Evolutionary conservation across 805 yeast species (phyloP), one percentile per base, ranked within the genome.

Genomic region (Middelhovenomyces tepae): DNA sequence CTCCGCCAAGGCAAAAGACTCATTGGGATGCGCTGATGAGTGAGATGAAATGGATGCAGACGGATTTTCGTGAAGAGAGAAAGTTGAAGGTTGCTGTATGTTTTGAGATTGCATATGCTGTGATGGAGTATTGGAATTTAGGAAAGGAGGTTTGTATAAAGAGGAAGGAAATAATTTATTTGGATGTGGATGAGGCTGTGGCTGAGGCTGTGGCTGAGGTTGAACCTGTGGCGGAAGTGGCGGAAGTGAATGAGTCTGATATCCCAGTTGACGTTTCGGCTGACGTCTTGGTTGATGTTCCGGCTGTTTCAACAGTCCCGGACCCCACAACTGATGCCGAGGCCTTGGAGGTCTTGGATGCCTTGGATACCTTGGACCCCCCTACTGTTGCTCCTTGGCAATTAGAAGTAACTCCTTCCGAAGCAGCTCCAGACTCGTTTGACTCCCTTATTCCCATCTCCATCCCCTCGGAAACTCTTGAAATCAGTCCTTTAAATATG

Each of bases 1-100:
- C 84, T 43, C 95, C 97, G 0, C 71, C 44, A 16, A 44, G 65
- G 11, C 42, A 47, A 20, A 60, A 64, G 19, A 60, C 75, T 3
- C 87, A 82, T 43, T 75, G 93, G 84, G 89, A 80, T 45, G 57
- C 68, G 37, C 42, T 89, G 16, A 42, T 91, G 4, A 73, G 73
- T 16, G 98, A 91, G 53, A 81, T 75, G 50, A 73, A 73, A 39
- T 85, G 95, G 94, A 68, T 86, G 74, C 73, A 85, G 5, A 65
- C 71, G 1, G 95, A 86, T 48, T 75, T 78, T 46, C 71, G 67
- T 35, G 93, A 86, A 51, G 75, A 71, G 22, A 53, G 75, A 13
- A 78, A 82, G 49, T 73, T 67, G 50, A 84, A 79, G 51, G 60
- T 74, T 38, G 82, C 85, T 1, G 70, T 78, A 35, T 80, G 91